Evolutionary conservation across 1,284 basidiomycete genomes (phyloP).

Genomic region (Trametes pubescens): DNA sequence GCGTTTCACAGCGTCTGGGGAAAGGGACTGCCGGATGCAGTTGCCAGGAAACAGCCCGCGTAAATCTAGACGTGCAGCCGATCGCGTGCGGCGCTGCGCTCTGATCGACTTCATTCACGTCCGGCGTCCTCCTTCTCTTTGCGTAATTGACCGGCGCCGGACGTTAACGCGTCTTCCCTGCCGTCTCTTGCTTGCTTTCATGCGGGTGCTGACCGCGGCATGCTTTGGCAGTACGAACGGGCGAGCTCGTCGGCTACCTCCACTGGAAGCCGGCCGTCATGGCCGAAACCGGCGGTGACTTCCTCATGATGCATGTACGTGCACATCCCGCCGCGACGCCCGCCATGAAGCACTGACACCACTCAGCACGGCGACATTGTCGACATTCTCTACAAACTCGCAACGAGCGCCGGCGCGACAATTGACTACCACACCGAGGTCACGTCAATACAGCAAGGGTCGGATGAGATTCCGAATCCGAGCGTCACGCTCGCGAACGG

Average conservation of each 20-base stretch:
- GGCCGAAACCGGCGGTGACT: conserved; percentile 61
- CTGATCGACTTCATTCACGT: conserved; percentile 3
- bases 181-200: background rate
- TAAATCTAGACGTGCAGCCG: background rate
- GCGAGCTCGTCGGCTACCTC: conserved; percentile 53
- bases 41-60: background rate
- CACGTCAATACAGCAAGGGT: conserved; percentile 35
- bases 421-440: conserved; percentile 52
- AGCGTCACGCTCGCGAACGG: conserved; percentile 47
- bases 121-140: background rate
- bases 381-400: conserved; percentile 51
- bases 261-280: conserved; percentile 63
- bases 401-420: conserved; percentile 49
- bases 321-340: background rate
- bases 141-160: conserved; percentile 17
- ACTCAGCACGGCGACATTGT: conserved; percentile 56
- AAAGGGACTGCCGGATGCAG: background rate
- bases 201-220: background rate
- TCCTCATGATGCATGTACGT: conserved; percentile 48
- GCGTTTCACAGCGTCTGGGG: background rate
- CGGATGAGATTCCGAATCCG: conserved; percentile 39
- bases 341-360: background rate
- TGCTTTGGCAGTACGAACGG: conserved; percentile 49
- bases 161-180: background rate
- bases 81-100: conserved; percentile 1